These are phyloP conservation scores for Pseudogymnoascus verrucosus DNA, from an alignment of 2,329 filamentous ascomycete genomes.

Conservation along the genomic window DNA sequence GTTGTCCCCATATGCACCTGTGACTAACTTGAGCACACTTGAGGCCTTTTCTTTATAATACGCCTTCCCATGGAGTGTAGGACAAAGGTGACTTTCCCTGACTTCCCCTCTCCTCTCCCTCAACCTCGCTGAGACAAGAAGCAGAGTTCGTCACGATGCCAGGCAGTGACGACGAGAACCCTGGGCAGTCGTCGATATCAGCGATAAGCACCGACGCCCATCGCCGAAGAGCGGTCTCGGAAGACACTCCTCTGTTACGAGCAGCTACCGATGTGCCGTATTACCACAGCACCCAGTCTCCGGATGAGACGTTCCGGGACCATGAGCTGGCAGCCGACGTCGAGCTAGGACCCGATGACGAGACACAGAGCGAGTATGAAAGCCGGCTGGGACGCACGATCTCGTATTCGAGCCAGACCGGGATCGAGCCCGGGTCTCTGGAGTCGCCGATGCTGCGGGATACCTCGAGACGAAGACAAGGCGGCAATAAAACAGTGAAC, in stretches of 20 bases:
- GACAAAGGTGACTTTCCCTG: not conserved
- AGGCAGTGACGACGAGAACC: not conserved
- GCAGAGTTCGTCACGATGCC: conserved; percentile 1
- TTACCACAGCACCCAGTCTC: conserved; percentile 8
- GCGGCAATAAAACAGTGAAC: conserved; percentile 10
- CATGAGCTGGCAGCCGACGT: conserved; percentile 17
- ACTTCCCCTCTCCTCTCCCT: not conserved
- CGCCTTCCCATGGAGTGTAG: not conserved
- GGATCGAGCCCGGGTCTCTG: conserved; percentile 24
- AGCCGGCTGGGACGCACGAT: conserved; percentile 14
- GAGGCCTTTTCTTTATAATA: not conserved
- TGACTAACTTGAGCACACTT: not conserved
- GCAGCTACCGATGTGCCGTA: conserved; percentile 10
- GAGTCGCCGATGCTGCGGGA: conserved; percentile 25
- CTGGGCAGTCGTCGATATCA: not conserved
- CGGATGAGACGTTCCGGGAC: conserved; percentile 11
- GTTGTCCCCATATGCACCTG: not conserved
- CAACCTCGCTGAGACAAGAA: not conserved
- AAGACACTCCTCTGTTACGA: conserved; percentile 6
- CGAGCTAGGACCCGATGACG: conserved; percentile 11
- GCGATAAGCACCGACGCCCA: not conserved
- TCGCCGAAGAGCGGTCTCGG: not conserved
- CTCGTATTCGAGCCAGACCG: conserved; percentile 22
- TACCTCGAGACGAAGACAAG: conserved; percentile 16
- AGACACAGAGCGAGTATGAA: not conserved